Base-by-base conservation (phyloP, 371 early-diverging fungal genomes). In the Apophysomyces ossiformis region DNA sequence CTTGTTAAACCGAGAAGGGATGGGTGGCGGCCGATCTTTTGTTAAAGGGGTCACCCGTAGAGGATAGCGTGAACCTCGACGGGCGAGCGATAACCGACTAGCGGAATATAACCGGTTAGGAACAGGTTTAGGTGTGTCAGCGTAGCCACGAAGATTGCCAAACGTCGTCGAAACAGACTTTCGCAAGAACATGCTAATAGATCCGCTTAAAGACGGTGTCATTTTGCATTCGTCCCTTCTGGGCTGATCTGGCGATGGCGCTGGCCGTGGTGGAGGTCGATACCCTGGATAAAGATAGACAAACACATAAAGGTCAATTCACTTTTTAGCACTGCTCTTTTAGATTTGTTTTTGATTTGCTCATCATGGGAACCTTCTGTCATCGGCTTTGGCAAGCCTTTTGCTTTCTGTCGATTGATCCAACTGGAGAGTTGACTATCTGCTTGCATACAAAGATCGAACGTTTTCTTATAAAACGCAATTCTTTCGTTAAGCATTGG, bases 401-500 rank as follows among this genome's bases (percentile, higher is more conserved):
- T 75, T 43, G 35, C 21, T 41, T 61, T 43, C 8, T 64, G 64
- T 37, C 59, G 47, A 26, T 47, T 63, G n/a, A 65, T 50, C 79
- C 79, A 79, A 2, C 36, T 37, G 13, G 63, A 46, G 5, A 79
- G 57, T 1, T 65, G 66, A 5, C 74, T 70, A 43, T 73, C 74
- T 15, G 72, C 72, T 45, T 67, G 66, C 9, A 74, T 38, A 58
- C 75, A 79, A 5, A 68, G 54, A 44, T 73, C 63, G 15, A 68
- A 54, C 9, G 77, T 75, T 38, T 72, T 72, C 47, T 79, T 73
- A 57, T 77, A 77, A 56, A 77, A 77, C n/a, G 63, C 50, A n/a
- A 77, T 37, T 50, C 80, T 63, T 59, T 79, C 74, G 9, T 67
- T 57, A 4, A 73, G 61, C 57, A 73, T 75, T 11, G 80, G 70